Evolutionary conservation across 169 alveolate species (phyloP).

Genomic region (Theileria luwenshuni): DNA sequence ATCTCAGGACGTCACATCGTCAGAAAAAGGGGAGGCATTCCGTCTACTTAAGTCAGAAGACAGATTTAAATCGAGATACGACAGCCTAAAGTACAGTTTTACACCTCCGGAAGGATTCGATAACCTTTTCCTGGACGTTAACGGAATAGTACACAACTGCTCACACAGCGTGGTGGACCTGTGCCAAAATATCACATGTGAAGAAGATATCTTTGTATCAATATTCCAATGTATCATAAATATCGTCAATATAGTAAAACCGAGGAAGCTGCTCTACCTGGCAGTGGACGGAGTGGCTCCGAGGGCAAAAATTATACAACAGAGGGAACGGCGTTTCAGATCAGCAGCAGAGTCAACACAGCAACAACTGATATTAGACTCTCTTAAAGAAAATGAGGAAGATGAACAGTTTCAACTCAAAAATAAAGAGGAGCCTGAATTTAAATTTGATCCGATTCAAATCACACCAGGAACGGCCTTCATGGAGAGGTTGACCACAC

Average conservation of each 20-base stretch:
- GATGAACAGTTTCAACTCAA: background rate
- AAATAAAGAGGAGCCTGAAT: slow-evolving; percentile 16
- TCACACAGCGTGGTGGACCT: slow-evolving; percentile 85
- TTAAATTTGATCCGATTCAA: slow-evolving; percentile 82
- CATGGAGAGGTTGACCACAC: slow-evolving; percentile 80
- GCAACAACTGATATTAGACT: slow-evolving; percentile 32
- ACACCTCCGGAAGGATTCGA: slow-evolving; percentile 80
- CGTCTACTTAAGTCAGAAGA: slow-evolving; percentile 35
- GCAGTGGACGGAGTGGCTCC: slow-evolving; percentile 98
- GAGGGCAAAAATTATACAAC: slow-evolving; percentile 95
- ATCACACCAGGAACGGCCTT: slow-evolving; percentile 96
- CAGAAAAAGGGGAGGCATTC: slow-evolving; percentile 67
- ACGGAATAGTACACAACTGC: slow-evolving; percentile 95
- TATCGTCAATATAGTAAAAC: slow-evolving; percentile 88
- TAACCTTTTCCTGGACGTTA: slow-evolving; percentile 92
- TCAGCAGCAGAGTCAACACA: slow-evolving; percentile 83
- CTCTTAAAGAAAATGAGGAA: slow-evolving; percentile 29
- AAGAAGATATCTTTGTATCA: slow-evolving; percentile 82
- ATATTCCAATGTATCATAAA: slow-evolving; percentile 88
- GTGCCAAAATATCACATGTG: slow-evolving; percentile 64
- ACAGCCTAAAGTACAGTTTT: background rate
- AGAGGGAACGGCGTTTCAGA: slow-evolving; percentile 91
- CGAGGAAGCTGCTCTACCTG: slow-evolving; percentile 86
- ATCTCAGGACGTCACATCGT: slow-evolving; percentile 38
- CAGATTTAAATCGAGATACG: background rate